phyloP scores from a whole-genome alignment of 139 green algal genomes.

The Mychonastes homosphaera region DNA sequence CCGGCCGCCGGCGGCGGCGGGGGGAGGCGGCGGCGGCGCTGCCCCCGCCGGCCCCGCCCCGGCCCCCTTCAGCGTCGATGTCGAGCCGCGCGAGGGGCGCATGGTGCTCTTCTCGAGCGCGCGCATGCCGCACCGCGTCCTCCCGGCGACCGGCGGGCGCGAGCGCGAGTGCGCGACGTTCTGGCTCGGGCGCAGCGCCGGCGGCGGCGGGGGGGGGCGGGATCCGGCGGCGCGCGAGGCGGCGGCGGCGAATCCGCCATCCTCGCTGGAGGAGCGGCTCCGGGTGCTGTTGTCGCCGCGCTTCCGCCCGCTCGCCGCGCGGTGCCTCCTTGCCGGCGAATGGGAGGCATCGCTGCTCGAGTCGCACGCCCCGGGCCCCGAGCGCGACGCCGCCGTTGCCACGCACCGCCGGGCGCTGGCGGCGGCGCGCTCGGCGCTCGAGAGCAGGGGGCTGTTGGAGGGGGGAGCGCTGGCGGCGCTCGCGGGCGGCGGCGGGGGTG shows the following conservation, averaged over 20 bases:
- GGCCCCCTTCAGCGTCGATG: no score
- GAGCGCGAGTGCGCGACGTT: no score
- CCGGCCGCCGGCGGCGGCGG: conserved; percentile 22
- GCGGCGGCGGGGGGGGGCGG: neutral
- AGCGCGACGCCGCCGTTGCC: conserved; percentile 19
- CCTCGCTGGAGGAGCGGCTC: neutral
- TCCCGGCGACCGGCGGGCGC: no score
- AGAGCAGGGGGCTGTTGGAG: no score
- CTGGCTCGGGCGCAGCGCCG: neutral
- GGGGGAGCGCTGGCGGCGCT: conserved; percentile 19
- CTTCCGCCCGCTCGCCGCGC: neutral
- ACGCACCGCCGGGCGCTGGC: conserved; percentile 36
- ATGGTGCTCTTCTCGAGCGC: conserved; percentile 62
- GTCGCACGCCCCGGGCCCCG: conserved; percentile 29
- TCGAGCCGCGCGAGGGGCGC: conserved; percentile 41
- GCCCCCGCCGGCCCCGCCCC: no score
- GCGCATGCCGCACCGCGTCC: conserved; percentile 60
- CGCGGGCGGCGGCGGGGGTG: conserved; percentile 10
- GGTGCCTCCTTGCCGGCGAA: conserved; percentile 13
- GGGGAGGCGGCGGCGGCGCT: no score
- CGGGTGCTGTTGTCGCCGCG: neutral
- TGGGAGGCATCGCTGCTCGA: conserved; percentile 45
- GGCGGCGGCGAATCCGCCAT: neutral
- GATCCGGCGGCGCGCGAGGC: neutral
- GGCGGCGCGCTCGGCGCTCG: conserved; percentile 1